Conservation (phyloP, 176 grass and related monocot genomes). For the Zea luxurians region DNA sequence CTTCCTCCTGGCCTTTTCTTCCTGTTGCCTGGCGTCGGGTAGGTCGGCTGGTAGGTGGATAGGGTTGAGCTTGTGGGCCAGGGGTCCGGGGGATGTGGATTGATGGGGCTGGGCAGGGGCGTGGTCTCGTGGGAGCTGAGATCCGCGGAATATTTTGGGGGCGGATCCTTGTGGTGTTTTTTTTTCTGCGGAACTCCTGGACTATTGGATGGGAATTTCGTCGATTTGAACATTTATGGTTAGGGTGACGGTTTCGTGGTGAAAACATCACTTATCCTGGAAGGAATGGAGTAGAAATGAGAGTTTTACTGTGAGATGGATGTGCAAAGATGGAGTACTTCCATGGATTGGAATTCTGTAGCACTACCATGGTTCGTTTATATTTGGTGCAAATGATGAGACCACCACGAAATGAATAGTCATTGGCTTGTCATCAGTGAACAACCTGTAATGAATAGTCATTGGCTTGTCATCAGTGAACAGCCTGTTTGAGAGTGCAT, state of each 20-base stretch:
- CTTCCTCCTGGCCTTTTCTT: background rate
- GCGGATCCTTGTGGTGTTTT: constrained; percentile 24
- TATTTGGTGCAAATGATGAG: background rate
- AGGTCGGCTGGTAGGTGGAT: background rate
- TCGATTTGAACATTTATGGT: background rate
- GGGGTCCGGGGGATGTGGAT: background rate
- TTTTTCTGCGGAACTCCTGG: background rate
- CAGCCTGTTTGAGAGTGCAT: background rate
- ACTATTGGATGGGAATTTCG: background rate
- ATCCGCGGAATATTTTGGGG: constrained; percentile 21
- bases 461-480: too few relatives aligned
- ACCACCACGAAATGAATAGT: background rate
- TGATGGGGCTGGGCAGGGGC: background rate
- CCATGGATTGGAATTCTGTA: background rate
- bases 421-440: background rate
- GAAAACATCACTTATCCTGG: background rate
- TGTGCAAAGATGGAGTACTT: background rate
- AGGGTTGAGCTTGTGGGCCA: background rate
- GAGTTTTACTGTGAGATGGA: background rate
- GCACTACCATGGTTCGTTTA: background rate
- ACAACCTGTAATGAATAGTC: background rate
- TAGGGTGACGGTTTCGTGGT: background rate
- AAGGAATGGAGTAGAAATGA: background rate
- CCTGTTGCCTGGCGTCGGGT: background rate
- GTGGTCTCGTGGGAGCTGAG: constrained; percentile 1